A percentile compares a stretch with the other conserved stretches of the same genome.
These are phyloP conservation scores for Eucalyptus dawsonii DNA, from an alignment of 345 rosid genomes.

Conservation along the genomic window DNA sequence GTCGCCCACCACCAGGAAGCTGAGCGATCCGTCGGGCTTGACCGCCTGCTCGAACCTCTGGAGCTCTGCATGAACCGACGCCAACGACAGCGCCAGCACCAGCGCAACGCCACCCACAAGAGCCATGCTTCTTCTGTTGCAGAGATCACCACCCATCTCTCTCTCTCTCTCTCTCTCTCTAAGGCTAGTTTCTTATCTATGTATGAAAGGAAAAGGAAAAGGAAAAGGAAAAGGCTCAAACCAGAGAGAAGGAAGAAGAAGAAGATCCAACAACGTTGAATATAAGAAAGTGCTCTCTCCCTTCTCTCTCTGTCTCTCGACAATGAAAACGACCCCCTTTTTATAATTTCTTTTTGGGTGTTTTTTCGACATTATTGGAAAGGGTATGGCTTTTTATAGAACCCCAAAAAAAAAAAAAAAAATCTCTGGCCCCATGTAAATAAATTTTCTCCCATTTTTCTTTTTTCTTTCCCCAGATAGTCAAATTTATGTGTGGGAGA, in stretches of 20 bases:
- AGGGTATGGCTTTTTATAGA: background rate
- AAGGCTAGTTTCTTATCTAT: background rate
- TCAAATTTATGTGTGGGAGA: background rate
- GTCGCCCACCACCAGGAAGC: constrained; percentile 66
- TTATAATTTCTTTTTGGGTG: background rate
- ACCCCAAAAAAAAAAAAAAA: too few species aligned
- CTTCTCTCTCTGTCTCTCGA: background rate
- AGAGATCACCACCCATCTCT: background rate
- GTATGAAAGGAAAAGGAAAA: background rate
- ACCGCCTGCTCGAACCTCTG: constrained; percentile 34
- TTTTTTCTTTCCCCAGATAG: background rate
- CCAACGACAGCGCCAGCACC: background rate
- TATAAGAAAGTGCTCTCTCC: background rate
- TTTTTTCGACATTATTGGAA: background rate
- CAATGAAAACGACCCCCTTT: background rate
- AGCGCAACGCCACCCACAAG: background rate
- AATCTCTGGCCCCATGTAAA: background rate
- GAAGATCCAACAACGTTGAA: background rate
- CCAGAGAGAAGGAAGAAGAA: background rate
- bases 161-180: background rate
- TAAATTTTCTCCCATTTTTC: background rate
- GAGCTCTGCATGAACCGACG: constrained; percentile 21
- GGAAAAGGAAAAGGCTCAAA: background rate
- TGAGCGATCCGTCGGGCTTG: constrained; percentile 36
- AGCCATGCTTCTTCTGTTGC: background rate